Base-by-base conservation (phyloP, 306 rosid genomes). In the Rosa lucieae region DNA sequence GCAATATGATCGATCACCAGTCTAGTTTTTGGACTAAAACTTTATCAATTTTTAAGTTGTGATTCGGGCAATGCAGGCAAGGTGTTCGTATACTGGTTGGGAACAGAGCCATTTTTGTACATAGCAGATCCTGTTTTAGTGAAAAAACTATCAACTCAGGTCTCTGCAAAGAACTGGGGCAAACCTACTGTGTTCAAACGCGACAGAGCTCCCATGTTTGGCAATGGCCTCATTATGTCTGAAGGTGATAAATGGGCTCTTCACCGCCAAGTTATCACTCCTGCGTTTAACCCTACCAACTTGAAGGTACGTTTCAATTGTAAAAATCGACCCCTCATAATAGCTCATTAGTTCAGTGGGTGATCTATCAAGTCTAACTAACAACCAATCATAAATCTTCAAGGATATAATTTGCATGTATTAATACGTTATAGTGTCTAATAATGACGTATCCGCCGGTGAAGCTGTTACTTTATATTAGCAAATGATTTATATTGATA, bases 171-270 rank as follows among this genome's bases (percentile, higher is more conserved):
- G 83, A 72, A 82, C 17, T 92, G 97, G 96, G 97, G 97, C 65
- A 92, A 92, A 77, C 97, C 96, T 0, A 61, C 74, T 2, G 96
- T 92, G 55, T 92, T 92, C 74, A 84, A 72, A 80, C 83, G 81
- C 14, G 96, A 92, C 12, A 85, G 97, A 80, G 78, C 79, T 0
- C 86, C 97, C 13, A 85, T 92, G 97, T 92, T 92, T 76, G 97
- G 97, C 7, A 87, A 84, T 7, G 94, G 97, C 74, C 79, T 92
- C 49, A 29, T 92, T n/a, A 89, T 90, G 96, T 74, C 76, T 26
- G 97, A 93, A 82, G 97, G 97, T 2, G 86, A 86, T 4, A 83
- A 89, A 18, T 93, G 97, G 97, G 84, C 79, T 75, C 92, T 82
- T 32, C 92, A 87, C 14, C 86, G 97, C 9, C 97, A 84, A 44